phyloP scores from a whole-genome alignment of 1,139 yeast species.

The Lipomyces yarrowii region DNA sequence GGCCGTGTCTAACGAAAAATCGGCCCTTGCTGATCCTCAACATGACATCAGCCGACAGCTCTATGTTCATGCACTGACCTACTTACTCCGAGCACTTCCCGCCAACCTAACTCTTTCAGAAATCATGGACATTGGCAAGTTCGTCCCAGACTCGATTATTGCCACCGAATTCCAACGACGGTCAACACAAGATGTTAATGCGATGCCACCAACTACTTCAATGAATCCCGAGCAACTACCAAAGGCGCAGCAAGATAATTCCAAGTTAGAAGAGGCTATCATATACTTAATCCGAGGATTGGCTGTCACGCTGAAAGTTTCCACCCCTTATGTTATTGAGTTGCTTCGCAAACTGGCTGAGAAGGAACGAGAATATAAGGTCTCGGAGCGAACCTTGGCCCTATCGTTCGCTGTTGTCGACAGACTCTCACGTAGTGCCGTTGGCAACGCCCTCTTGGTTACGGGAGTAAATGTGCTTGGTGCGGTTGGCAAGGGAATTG shows the following conservation, averaged over 20 bases:
- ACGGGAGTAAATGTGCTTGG: conserved; percentile 10
- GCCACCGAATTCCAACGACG: conserved; percentile 9
- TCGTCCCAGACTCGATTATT: conserved; percentile 15
- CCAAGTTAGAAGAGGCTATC: conserved; percentile 16
- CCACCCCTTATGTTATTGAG: conserved; percentile 15
- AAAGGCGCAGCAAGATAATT: background rate
- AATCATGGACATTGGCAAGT: conserved; percentile 15
- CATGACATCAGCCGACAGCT: conserved; percentile 21
- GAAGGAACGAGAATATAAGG: conserved; percentile 21
- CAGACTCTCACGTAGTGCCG: conserved; percentile 13
- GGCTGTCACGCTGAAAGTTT: conserved; percentile 17
- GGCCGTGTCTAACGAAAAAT: background rate
- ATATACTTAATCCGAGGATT: conserved; percentile 14
- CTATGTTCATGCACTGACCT: conserved; percentile 24
- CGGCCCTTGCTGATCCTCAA: background rate
- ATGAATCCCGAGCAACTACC: background rate
- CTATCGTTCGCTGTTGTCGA: conserved; percentile 12
- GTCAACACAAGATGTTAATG: background rate
- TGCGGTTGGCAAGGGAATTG: conserved; percentile 23
- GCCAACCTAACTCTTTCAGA: conserved; percentile 16
- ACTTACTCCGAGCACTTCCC: conserved; percentile 26
- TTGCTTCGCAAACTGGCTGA: conserved; percentile 12
- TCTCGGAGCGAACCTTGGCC: conserved; percentile 16
- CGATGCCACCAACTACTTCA: background rate
- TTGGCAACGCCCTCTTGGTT: conserved; percentile 8